Conservation (phyloP, 2,329 filamentous ascomycete genomes). For the Amylocarpus encephaloides region DNA sequence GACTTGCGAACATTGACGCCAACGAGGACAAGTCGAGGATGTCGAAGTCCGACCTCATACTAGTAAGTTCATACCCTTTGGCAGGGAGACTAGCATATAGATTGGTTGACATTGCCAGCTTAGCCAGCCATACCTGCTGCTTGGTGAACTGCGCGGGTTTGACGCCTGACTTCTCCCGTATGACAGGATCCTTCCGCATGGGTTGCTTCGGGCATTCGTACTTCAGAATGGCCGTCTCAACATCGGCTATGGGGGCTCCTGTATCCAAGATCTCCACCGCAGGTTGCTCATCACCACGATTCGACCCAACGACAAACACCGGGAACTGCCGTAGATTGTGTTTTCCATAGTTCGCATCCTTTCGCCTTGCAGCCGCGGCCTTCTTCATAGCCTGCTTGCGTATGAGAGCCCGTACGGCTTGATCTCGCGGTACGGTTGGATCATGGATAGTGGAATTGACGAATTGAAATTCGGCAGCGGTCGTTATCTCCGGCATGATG, state of each 20-base stretch:
- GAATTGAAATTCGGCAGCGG: constrained; percentile 22
- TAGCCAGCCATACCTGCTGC: constrained; percentile 5
- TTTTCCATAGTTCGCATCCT: constrained; percentile 30
- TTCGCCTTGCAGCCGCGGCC: constrained; percentile 29
- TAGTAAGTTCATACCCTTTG: constrained; percentile 25
- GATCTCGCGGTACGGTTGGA: constrained; percentile 19
- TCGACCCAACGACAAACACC: constrained; percentile 18
- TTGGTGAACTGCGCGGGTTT: not conserved
- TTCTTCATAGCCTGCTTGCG: constrained; percentile 37
- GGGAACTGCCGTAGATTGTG: constrained; percentile 30
- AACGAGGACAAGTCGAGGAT: constrained; percentile 26
- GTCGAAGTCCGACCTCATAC: constrained; percentile 23
- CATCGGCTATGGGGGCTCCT: not conserved
- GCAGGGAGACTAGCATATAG: constrained; percentile 13
- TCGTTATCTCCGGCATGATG: constrained; percentile 7
- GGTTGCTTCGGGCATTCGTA: not conserved
- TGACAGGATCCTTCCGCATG: not conserved
- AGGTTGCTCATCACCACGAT: not conserved
- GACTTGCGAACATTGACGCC: constrained; percentile 26
- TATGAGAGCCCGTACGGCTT: constrained; percentile 27
- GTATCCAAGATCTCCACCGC: not conserved
- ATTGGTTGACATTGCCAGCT: not conserved
- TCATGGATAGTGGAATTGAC: constrained; percentile 24
- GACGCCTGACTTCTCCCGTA: constrained; percentile 1
- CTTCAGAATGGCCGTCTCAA: not conserved